Percentiles rank a stretch among this genome's conserved stretches.
Conservation (phyloP, 768 basidiomycete genomes). For the Coprinellus micaceus region DNA sequence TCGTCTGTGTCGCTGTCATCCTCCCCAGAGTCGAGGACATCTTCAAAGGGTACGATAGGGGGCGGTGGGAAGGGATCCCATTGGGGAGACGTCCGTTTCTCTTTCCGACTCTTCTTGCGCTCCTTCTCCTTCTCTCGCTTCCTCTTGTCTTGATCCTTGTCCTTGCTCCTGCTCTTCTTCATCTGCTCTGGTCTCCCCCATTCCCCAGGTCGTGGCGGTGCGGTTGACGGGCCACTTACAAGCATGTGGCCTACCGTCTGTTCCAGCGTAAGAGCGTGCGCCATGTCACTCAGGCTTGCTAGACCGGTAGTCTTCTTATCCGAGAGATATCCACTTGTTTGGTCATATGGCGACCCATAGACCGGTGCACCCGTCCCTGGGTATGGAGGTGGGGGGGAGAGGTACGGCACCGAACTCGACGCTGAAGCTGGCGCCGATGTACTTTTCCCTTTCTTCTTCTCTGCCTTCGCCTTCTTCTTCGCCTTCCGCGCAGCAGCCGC, state of each 20-base stretch:
- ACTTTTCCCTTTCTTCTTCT: not conserved
- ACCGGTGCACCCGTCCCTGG: not conserved
- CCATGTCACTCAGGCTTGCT: not conserved
- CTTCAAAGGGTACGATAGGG: not conserved
- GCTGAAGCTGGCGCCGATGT: not conserved
- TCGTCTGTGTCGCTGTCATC: too few species aligned
- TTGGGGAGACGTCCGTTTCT: not conserved
- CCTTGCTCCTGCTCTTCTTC: not conserved
- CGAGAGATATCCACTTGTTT: too few species aligned
- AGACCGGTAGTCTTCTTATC: not conserved
- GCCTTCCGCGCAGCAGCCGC: constrained; percentile 1
- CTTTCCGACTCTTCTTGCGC: constrained; percentile 4
- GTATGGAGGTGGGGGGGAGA: not conserved
- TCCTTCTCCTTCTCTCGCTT: constrained; percentile 5
- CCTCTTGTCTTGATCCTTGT: constrained; percentile 2
- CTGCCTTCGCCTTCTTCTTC: constrained; percentile 3
- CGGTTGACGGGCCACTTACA: not conserved
- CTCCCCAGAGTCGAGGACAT: not conserved
- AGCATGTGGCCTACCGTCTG: not conserved
- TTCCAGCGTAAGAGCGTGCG: not conserved
- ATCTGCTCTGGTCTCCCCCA: not conserved
- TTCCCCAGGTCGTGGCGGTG: too few species aligned
- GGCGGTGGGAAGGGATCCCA: not conserved
- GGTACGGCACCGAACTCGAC: not conserved
- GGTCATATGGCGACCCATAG: not conserved